Evolutionary conservation across 208 protist species (phyloP), one percentile per base, ranked within the genome.

Genomic region (Tetramitus jugosus): DNA sequence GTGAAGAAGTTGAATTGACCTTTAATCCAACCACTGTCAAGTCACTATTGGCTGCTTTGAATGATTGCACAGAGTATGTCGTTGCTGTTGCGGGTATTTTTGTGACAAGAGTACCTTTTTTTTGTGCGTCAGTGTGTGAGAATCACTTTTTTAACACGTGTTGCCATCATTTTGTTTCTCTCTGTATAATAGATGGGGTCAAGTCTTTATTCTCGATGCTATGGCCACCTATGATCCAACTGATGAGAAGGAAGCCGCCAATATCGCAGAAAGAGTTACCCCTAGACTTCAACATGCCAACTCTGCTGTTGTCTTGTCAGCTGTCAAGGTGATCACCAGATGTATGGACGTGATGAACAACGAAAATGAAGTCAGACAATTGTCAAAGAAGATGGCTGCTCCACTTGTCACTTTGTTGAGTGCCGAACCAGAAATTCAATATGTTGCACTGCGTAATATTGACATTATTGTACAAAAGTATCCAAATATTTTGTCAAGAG

Each of bases 391-490:
- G 79, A 89, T 99, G 76, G 94, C 95, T 62, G 91, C 96, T 42
- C 96, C 97, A 2, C 88, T 99, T 29, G 82, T 94, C 20, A 92
- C 90, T 26, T 82, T 95, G 40, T 83, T 87, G 1, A 87, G 83
- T 76, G 81, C 84, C 43, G 89, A 98, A 79, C 90, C 97, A 33
- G 90, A 95, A 83, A 94, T 98, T 40, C 96, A 99, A 86, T 99
- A 98, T 82, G 91, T 99, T 7, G 93, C 97, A 39, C 92, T 97
- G 46, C 91, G 97, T 69, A 99, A 99, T 86, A 98, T 99, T 82
- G 94, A 98, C 83, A 88, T 98, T 2, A 91, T 99, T 75, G 85
- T 99, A 1, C 96, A 99, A 69, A 92, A 96, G 78, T 91, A 93
- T 71, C 96, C 96, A 26, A 68, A 53, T 71, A 86, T 91, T 76